Evolutionary conservation across 768 basidiomycete genomes (phyloP), one percentile per base, ranked within the genome.

Genomic region (Leccinum rimulosum): DNA sequence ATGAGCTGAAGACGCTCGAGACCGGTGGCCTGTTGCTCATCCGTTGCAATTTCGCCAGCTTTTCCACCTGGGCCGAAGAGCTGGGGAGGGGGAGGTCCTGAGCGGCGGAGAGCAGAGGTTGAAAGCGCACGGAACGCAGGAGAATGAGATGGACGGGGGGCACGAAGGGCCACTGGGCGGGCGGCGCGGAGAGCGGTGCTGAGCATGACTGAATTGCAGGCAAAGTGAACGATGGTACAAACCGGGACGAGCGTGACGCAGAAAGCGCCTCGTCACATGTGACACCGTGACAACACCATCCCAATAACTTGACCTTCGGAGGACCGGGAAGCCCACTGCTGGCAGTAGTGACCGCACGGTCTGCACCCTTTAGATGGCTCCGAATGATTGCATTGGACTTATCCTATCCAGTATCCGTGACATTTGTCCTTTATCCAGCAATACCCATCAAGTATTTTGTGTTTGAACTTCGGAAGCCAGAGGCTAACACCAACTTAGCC

Each of bases 1-100:
- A 98, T 77, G 52, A 97, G 79, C 76, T 99, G 93, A 70, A 97
- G 85, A 75, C 96, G 93, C 75, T 98, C 95, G 56, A 98, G 80
- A 85, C 96, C 96, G 66, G 96, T 99, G 15, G 95, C 85, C 77
- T 99, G 96, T 63, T 91, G 84, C 63, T 87, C 80, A 76, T 93
- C 91, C 59, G 89, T 90, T 55, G 94, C 87, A 63, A 93, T 84
- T 66, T 85, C 81, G 54, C 91, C 88, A 31, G 84, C 57, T 71
- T 89, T 86, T 68, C 82, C 84, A 71, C 92, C 92, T 53, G 82
- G 69, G 62, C 92, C 91, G 64, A 79, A 88, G 63, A 93, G 76
- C 56, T 82, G 77, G 52, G 91, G 89, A 59, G 86, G 77, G 15
- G 83, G 79, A 35, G 86, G 74, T 38, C 77, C 87, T 6, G 89